Conservation (phyloP, 2,329 filamentous ascomycete genomes). For the Trichoderma sp. region DNA sequence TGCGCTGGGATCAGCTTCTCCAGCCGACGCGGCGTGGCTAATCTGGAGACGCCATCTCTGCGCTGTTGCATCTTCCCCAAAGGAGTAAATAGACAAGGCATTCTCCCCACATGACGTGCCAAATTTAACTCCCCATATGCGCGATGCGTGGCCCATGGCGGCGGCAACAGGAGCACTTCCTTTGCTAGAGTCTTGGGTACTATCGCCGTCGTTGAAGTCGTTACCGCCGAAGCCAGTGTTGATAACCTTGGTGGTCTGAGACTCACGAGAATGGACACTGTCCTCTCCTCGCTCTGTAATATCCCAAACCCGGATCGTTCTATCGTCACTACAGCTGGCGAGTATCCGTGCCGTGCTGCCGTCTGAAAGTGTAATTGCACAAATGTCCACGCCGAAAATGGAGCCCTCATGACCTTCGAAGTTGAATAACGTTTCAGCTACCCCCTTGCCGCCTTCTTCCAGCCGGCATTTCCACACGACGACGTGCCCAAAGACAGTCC, state of each 20-base stretch:
- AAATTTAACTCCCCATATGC: constrained; percentile 86
- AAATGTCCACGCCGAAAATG: constrained; percentile 85
- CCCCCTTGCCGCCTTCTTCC: not conserved
- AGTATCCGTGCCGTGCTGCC: constrained; percentile 58
- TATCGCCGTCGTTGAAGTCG: not conserved
- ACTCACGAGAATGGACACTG: constrained; percentile 50
- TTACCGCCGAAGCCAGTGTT: constrained; percentile 18
- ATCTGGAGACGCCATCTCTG: constrained; percentile 65
- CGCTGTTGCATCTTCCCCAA: constrained; percentile 79
- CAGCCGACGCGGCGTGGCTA: not conserved
- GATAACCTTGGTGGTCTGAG: constrained; percentile 45
- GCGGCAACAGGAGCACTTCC: constrained; percentile 55
- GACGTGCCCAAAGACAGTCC: constrained; percentile 93
- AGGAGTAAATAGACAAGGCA: constrained; percentile 58
- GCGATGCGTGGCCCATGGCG: constrained; percentile 80
- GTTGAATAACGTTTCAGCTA: constrained; percentile 48
- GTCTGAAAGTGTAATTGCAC: constrained; percentile 44
- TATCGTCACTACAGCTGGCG: constrained; percentile 90
- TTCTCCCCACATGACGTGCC: constrained; percentile 34
- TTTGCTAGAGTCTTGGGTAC: not conserved
- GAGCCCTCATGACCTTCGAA: constrained; percentile 81
- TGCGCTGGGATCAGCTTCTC: not conserved
- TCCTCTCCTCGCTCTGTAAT: constrained; percentile 52
- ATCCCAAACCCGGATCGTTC: constrained; percentile 86
- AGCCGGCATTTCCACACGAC: constrained; percentile 75